Evolutionary conservation across 768 basidiomycete genomes (phyloP).

Genomic region (Lactifluus rugatus): DNA sequence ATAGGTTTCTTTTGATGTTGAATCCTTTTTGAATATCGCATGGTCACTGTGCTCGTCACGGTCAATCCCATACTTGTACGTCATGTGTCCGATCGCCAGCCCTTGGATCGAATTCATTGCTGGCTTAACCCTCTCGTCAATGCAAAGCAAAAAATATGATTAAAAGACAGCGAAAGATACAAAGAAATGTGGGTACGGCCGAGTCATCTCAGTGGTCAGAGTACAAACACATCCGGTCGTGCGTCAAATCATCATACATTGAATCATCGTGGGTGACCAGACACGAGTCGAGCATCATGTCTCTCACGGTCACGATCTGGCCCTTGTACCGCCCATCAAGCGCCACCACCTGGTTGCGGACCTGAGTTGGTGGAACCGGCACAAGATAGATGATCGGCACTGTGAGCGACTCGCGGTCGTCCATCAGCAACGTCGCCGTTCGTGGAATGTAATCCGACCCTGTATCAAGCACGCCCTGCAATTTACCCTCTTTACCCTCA

Average conservation of each 20-base stretch:
- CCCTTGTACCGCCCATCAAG: slow-evolving; percentile 38
- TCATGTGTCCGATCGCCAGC: background rate
- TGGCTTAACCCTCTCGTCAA: background rate
- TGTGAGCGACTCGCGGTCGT: slow-evolving; percentile 29
- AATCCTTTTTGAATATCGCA: background rate
- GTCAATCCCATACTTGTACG: too few relatives aligned
- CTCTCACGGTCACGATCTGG: slow-evolving; percentile 17
- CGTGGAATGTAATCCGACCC: slow-evolving; percentile 23
- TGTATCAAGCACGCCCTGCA: slow-evolving; percentile 24
- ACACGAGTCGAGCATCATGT: slow-evolving; percentile 16
- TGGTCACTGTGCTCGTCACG: too few relatives aligned
- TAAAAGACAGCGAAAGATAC: background rate
- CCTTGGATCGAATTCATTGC: background rate
- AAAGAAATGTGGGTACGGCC: background rate
- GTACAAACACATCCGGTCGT: slow-evolving; percentile 16
- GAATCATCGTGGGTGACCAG: slow-evolving; percentile 16
- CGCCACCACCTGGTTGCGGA: slow-evolving; percentile 42
- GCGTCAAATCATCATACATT: slow-evolving; percentile 17
- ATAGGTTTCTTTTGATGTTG: background rate
- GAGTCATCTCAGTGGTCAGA: slow-evolving; percentile 1
- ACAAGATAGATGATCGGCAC: slow-evolving; percentile 34
- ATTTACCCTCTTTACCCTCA: slow-evolving; percentile 25
- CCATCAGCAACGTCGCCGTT: slow-evolving; percentile 27
- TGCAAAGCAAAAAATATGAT: background rate
- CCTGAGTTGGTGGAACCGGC: slow-evolving; percentile 31